These are phyloP conservation scores for Naegleria fowleri DNA, from an alignment of 208 protist genomes.

Conservation along the genomic window DNA sequence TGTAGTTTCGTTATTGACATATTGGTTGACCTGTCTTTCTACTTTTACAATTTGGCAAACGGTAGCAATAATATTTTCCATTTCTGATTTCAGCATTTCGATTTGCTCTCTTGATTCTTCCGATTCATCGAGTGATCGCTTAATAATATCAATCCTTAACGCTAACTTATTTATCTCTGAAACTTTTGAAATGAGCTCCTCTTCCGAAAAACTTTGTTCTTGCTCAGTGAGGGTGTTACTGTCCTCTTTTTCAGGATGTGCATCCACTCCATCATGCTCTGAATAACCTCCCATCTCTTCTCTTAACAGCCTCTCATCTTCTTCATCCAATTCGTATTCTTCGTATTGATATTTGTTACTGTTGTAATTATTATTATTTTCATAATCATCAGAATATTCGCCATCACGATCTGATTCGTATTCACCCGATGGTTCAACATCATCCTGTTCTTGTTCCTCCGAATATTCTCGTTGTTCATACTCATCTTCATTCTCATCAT, in stretches of 20 bases:
- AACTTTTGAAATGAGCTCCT: not conserved
- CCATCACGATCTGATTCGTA: not conserved
- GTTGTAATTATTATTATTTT: not conserved
- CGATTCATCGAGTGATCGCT: not conserved
- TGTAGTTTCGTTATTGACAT: not conserved
- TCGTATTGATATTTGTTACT: not conserved
- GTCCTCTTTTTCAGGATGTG: not conserved
- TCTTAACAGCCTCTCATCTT: not conserved
- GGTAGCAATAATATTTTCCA: not conserved
- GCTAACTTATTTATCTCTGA: not conserved
- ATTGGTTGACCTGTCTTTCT: not conserved
- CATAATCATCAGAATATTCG: not conserved
- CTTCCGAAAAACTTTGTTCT: not conserved
- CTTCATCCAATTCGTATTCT: constrained; percentile 8
- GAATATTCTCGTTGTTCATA: not conserved
- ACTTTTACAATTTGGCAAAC: not conserved
- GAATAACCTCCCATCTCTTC: not conserved
- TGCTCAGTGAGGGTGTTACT: not conserved
- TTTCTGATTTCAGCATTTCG: not conserved
- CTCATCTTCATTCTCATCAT: not conserved
- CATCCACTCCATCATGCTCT: not conserved
- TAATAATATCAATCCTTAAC: not conserved
- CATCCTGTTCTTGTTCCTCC: not conserved
- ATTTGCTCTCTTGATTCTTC: not conserved
- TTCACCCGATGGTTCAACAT: not conserved